A percentile compares a stretch with the other conserved stretches of the same genome.
phyloP scores from a whole-genome alignment of 495 filamentous ascomycete species.

The Penicillium argentinense region DNA sequence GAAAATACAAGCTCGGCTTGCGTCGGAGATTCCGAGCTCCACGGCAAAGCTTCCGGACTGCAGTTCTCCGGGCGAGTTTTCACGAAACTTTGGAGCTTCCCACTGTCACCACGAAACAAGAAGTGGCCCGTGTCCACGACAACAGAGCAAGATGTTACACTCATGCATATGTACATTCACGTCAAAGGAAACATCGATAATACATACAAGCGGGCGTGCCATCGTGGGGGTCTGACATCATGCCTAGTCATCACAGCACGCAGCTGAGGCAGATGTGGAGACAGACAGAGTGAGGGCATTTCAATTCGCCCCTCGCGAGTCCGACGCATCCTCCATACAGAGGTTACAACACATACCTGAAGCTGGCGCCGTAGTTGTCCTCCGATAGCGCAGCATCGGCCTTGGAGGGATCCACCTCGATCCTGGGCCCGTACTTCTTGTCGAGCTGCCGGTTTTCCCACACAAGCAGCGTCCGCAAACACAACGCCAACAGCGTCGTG shows the following conservation, averaged over 20 bases:
- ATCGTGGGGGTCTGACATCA: slow-evolving; percentile 13
- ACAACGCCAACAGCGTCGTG: slow-evolving; percentile 55
- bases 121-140: too few relatives aligned
- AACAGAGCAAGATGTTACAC: background rate
- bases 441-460: slow-evolving; percentile 65
- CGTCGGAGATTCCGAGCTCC: background rate
- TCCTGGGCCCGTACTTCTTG: slow-evolving; percentile 41
- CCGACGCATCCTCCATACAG: too few relatives aligned
- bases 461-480: slow-evolving; percentile 54
- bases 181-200: too few relatives aligned
- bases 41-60: background rate
- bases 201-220: too few relatives aligned
- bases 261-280: background rate
- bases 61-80: slow-evolving; percentile 2
- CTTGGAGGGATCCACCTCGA: slow-evolving; percentile 19
- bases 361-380: slow-evolving; percentile 53
- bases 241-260: background rate
- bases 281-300: too few relatives aligned
- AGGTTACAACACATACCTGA: slow-evolving; percentile 49
- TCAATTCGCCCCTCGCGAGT: too few relatives aligned
- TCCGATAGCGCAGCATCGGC: slow-evolving; percentile 30
- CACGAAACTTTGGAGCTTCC: too few relatives aligned
- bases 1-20: background rate
- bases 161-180: background rate
- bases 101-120: too few relatives aligned